Evolutionary conservation across 2,329 filamentous ascomycete genomes (phyloP), one percentile per base, ranked within the genome.

Genomic region (Domatiomyces catenatus): DNA sequence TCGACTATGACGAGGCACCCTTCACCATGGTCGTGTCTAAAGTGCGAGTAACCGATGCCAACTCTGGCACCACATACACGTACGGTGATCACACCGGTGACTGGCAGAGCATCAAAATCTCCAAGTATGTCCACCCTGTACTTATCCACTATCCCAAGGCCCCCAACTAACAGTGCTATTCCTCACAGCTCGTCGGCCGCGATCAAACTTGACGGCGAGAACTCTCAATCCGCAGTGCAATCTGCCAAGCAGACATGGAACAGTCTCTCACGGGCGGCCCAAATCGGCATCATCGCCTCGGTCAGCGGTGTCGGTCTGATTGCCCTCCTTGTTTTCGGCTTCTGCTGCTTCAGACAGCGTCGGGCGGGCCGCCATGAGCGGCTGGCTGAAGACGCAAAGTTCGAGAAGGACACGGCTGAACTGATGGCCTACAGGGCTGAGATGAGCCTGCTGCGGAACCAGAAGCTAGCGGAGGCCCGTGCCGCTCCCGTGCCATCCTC

Each of bases 1-100:
- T 87, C 47, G 80, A 95, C 69, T 98, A 92, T 70, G 75, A 75
- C 51, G 63, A 81, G 56, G 90, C 86, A 0, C 92, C 92, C 1
- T 98, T 84, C 70, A 80, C 75, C 56, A 96, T 96, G 89, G 71
- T 77, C 49, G 81, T 96, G 63, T 77, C 83, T 66, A 84, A 77
- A 26, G 68, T 95, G 59, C 73, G 76, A 50, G 78, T 94, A 43
- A 82, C 81, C 48, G 54, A 64, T 54, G 59, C 56, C 22, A 54
- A 50, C 54, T 64, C 64, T 50, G 64, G 63, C 22, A 66, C 59
- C 47, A 56, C 60, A 39, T 72, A 71, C 56, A 57, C 57, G 48
- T 72, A 68, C 54, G 58, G 60, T 50, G 69, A 71, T 58, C 56
- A 59, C 20, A 62, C 61, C 12, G 69, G 69, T 44, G 62, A 55